Conservation (phyloP, 2,329 filamentous ascomycete genomes). For the Diplodia corticola region DNA sequence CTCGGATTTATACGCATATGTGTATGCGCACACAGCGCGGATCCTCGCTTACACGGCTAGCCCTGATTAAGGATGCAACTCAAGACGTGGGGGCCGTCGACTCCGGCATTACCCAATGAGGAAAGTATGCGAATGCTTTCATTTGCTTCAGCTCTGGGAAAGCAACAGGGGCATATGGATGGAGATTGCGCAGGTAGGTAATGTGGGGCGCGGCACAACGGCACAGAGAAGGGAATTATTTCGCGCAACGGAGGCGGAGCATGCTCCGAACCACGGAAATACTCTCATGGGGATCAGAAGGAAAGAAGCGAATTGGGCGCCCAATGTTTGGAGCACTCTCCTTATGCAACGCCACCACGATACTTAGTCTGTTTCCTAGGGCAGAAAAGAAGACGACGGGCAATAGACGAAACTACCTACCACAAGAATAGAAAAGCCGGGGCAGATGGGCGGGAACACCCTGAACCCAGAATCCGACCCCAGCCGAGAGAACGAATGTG, state of each 20-base stretch:
- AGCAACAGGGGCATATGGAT: neutral
- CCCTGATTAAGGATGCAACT: neutral
- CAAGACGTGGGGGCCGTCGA: neutral
- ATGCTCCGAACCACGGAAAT: neutral
- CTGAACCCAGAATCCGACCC: too few species aligned
- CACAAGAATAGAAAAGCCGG: conserved; percentile 3
- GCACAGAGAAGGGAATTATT: too few species aligned
- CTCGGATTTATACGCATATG: neutral
- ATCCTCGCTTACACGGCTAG: neutral
- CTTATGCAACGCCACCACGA: neutral
- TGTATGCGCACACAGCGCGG: neutral
- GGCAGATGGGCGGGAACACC: too few species aligned
- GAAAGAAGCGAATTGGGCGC: neutral
- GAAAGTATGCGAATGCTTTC: neutral
- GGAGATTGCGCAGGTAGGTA: neutral
- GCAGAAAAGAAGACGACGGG: neutral
- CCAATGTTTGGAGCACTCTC: neutral
- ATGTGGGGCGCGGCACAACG: neutral
- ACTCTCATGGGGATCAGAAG: too few species aligned
- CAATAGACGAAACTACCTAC: conserved; percentile 5
- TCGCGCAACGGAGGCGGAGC: neutral
- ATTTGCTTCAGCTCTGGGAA: neutral
- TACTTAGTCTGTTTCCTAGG: neutral
- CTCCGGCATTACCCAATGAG: neutral
- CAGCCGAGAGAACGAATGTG: neutral